Percentiles rank a stretch among this genome's conserved stretches.
Conservation (phyloP, 768 basidiomycete species). For the Naganishia randhawae region DNA sequence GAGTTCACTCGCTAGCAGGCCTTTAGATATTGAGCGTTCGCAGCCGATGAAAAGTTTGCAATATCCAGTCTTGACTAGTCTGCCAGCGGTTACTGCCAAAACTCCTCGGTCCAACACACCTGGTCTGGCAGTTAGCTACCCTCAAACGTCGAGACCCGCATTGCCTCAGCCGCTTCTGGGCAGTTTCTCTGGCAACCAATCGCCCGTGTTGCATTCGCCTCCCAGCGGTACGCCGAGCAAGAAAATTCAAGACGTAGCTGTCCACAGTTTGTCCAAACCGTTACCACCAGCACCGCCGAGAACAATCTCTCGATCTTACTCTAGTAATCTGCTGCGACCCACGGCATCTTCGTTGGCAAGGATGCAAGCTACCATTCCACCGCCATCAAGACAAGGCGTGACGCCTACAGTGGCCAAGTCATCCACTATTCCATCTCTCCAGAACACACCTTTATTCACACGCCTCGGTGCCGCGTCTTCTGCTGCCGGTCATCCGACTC, state of each 20-base stretch:
- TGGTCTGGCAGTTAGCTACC: background rate
- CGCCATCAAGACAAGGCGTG: background rate
- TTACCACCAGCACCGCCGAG: background rate
- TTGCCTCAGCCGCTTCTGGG: background rate
- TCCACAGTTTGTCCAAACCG: background rate
- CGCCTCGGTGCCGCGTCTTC: background rate
- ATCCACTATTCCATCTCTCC: background rate
- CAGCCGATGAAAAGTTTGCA: background rate
- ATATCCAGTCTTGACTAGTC: too few species aligned
- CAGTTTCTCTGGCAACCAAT: background rate
- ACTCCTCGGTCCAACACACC: background rate
- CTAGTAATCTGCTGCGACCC: constrained; percentile 6
- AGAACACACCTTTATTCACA: background rate
- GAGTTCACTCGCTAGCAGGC: background rate
- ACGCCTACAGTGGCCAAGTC: background rate
- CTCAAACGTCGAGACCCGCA: background rate
- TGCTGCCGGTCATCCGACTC: background rate
- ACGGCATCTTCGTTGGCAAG: constrained; percentile 15
- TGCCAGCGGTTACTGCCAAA: background rate
- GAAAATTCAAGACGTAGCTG: background rate
- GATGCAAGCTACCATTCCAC: constrained; percentile 16
- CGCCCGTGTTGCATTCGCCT: background rate
- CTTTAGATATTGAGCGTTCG: background rate
- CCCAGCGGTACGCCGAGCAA: background rate
- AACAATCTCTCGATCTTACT: background rate